These are phyloP conservation scores for Calonectria montana DNA, from an alignment of 2,329 filamentous ascomycete genomes.

Conservation along the genomic window DNA sequence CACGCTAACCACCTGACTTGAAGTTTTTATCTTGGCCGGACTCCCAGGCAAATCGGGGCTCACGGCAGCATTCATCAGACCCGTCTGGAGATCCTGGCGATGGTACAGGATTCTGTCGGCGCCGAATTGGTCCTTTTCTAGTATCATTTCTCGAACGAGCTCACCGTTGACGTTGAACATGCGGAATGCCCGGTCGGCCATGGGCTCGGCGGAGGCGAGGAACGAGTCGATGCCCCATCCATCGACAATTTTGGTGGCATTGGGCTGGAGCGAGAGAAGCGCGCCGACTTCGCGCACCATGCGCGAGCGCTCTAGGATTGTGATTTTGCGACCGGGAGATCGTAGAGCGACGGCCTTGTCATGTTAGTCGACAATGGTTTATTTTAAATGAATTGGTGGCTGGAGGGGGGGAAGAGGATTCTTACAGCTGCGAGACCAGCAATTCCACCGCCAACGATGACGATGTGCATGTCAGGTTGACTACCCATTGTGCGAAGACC, in stretches of 20 bases:
- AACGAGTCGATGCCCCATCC: slow-evolving; percentile 30
- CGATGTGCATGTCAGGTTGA: slow-evolving; percentile 30
- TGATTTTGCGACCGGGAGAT: slow-evolving; percentile 31
- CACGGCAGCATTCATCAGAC: slow-evolving; percentile 26
- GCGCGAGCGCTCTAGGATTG: slow-evolving; percentile 35
- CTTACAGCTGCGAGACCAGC: slow-evolving; percentile 31
- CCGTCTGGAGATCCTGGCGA: slow-evolving; percentile 33
- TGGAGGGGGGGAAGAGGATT: background rate
- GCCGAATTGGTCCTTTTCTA: slow-evolving; percentile 31
- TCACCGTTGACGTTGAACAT: slow-evolving; percentile 32
- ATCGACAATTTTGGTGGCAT: slow-evolving; percentile 35
- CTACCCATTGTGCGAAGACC: slow-evolving; percentile 28
- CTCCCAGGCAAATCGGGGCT: slow-evolving; percentile 20
- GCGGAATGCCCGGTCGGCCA: slow-evolving; percentile 33
- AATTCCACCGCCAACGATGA: slow-evolving; percentile 37
- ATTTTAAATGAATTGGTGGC: background rate
- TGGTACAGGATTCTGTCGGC: slow-evolving; percentile 38
- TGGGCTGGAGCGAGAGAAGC: slow-evolving; percentile 34
- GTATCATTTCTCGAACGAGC: slow-evolving; percentile 28
- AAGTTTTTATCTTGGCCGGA: slow-evolving; percentile 28
- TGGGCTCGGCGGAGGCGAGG: slow-evolving; percentile 30
- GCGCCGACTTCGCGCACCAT: slow-evolving; percentile 36
- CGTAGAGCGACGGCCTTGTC: slow-evolving; percentile 28
- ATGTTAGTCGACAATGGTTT: background rate
- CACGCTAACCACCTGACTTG: slow-evolving; percentile 25